These are phyloP conservation scores for Escallonia herrerae DNA, from an alignment of 129 eudicot species.

Conservation along the genomic window DNA sequence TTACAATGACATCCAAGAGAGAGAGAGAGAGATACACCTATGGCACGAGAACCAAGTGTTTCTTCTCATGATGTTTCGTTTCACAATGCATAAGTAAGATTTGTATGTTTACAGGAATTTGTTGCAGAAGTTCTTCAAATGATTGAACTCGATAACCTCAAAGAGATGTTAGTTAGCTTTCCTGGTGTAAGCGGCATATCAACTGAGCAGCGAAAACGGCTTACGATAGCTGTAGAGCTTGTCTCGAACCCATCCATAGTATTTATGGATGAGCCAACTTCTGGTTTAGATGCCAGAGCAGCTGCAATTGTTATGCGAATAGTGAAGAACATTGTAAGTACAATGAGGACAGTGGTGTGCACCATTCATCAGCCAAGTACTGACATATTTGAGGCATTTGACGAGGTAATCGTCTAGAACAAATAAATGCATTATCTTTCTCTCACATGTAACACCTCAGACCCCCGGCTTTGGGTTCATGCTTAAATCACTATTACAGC, in stretches of 20 bases:
- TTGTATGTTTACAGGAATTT: constrained; percentile 24
- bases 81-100: not conserved
- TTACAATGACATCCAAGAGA: not conserved
- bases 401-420: constrained; percentile 23
- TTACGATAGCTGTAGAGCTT: constrained; percentile 53
- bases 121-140: constrained; percentile 44
- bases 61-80: not conserved
- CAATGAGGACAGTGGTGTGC: constrained; percentile 50
- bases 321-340: constrained; percentile 41
- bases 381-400: constrained; percentile 50
- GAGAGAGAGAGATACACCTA: not conserved
- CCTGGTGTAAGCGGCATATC: constrained; percentile 53
- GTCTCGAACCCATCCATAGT: constrained; percentile 56
- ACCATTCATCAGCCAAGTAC: constrained; percentile 49
- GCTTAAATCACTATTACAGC: not conserved
- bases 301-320: constrained; percentile 61
- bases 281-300: constrained; percentile 60
- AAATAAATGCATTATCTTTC: not conserved
- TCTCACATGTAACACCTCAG: not conserved
- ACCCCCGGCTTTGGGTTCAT: not conserved
- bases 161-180: constrained; percentile 40
- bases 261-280: constrained; percentile 62
- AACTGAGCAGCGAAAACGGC: constrained; percentile 45
- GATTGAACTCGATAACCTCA: constrained; percentile 36
- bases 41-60: not conserved